phyloP scores from a whole-genome alignment of 352 stramenopile genomes.

The Phytophthora rubi region DNA sequence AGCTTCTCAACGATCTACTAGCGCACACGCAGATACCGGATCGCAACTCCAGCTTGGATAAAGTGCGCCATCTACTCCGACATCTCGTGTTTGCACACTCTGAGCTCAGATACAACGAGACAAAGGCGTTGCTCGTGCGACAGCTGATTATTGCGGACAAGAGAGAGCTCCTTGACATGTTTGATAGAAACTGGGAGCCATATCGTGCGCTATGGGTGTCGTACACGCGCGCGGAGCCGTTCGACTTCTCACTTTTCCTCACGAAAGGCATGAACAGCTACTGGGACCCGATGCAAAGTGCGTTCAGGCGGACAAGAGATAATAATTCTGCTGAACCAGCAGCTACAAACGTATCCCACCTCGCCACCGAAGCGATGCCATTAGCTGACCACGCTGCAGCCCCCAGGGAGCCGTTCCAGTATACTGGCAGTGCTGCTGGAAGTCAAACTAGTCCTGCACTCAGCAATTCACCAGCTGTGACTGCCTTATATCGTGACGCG shows the following conservation, averaged over 20 bases:
- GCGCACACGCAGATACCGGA: background rate
- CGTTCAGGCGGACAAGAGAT: slow-evolving; percentile 51
- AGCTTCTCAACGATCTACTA: slow-evolving; percentile 61
- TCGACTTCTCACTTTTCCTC: slow-evolving; percentile 73
- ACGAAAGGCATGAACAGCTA: slow-evolving; percentile 69
- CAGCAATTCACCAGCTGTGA: background rate
- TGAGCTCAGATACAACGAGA: slow-evolving; percentile 54
- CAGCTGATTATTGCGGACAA: slow-evolving; percentile 43
- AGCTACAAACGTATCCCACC: slow-evolving; percentile 1
- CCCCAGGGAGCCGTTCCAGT: background rate
- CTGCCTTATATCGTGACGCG: background rate
- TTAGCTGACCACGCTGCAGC: background rate
- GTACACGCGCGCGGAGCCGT: slow-evolving; percentile 60
- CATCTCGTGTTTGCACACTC: slow-evolving; percentile 69
- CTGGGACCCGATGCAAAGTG: slow-evolving; percentile 66
- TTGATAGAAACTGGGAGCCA: slow-evolving; percentile 67
- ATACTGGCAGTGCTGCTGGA: background rate
- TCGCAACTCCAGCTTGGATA: slow-evolving; percentile 37
- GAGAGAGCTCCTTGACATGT: slow-evolving; percentile 50
- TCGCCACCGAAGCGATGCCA: background rate
- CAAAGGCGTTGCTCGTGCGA: slow-evolving; percentile 50
- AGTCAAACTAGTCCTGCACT: background rate
- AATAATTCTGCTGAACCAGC: slow-evolving; percentile 4
- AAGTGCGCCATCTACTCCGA: slow-evolving; percentile 56
- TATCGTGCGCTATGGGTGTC: slow-evolving; percentile 72